A percentile compares a stretch with the other conserved stretches of the same genome.
phyloP scores from a whole-genome alignment of 306 rosid species.

The Acacia crassicarpa region DNA sequence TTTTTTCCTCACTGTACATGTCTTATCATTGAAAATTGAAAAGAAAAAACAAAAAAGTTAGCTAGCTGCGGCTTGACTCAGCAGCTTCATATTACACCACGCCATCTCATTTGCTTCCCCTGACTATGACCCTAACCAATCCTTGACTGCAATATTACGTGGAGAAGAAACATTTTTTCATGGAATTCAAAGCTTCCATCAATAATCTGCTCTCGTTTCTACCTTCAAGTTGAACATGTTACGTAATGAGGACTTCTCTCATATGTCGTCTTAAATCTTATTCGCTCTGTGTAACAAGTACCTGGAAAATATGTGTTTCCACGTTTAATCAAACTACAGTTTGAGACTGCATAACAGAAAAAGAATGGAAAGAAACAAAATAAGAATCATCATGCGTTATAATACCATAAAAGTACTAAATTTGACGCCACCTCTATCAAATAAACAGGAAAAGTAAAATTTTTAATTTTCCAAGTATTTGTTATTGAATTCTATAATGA shows the following conservation, averaged over 20 bases:
- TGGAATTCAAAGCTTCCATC: background rate
- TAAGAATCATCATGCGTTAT: background rate
- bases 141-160: constrained; percentile 28
- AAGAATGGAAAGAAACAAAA: constrained; percentile 5
- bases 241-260: background rate
- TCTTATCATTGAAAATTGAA: constrained; percentile 31
- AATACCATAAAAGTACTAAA: background rate
- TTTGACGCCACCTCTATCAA: background rate
- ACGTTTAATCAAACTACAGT: background rate
- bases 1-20: background rate
- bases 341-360: background rate
- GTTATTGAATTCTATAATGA: background rate
- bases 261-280: background rate
- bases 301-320: background rate
- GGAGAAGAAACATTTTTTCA: background rate
- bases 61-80: constrained; percentile 32
- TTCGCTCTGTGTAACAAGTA: background rate
- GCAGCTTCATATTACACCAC: background rate
- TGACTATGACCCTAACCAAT: background rate
- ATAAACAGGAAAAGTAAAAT: background rate
- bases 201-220: background rate
- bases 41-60: constrained; percentile 35
- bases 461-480: background rate
- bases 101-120: background rate
- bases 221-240: background rate